Conservation (phyloP, 2,329 filamentous ascomycete species). For the Colletotrichum siamense region DNA sequence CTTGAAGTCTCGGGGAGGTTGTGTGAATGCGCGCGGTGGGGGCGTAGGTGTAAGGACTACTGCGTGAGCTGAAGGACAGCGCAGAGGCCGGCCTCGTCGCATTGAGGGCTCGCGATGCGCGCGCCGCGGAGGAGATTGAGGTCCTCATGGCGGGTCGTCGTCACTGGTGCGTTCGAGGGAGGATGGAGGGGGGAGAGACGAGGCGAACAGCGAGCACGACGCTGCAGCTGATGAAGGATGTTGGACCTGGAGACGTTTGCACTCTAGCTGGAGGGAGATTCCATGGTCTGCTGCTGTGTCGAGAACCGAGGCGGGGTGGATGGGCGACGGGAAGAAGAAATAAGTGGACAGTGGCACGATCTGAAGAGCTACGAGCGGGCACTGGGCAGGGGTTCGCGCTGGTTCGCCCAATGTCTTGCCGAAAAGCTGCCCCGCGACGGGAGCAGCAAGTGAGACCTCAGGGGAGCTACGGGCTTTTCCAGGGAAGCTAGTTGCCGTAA, state of each 20-base stretch:
- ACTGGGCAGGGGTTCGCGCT: neutral
- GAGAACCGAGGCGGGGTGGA: neutral
- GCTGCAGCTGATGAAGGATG: accelerated
- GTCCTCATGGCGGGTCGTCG: neutral
- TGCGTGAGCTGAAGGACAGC: neutral
- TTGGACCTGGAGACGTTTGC: accelerated
- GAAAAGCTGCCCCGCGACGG: neutral
- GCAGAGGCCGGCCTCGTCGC: neutral
- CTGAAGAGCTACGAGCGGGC: neutral
- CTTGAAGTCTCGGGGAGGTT: neutral
- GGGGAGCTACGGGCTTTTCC: neutral
- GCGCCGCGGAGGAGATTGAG: neutral
- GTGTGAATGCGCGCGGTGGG: conserved; percentile 1
- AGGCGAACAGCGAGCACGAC: accelerated
- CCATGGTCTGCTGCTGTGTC: neutral
- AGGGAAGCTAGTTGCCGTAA: neutral
- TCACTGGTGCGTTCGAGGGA: neutral
- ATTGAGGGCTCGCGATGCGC: neutral
- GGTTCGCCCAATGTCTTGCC: neutral
- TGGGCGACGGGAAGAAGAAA: neutral
- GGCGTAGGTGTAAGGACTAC: neutral
- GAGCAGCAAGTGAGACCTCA: neutral
- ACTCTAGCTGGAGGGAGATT: neutral
- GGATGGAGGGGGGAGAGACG: neutral
- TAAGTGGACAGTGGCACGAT: neutral